Base-by-base conservation (phyloP, 1,284 basidiomycete genomes). In the Binderoboletus segoi region DNA sequence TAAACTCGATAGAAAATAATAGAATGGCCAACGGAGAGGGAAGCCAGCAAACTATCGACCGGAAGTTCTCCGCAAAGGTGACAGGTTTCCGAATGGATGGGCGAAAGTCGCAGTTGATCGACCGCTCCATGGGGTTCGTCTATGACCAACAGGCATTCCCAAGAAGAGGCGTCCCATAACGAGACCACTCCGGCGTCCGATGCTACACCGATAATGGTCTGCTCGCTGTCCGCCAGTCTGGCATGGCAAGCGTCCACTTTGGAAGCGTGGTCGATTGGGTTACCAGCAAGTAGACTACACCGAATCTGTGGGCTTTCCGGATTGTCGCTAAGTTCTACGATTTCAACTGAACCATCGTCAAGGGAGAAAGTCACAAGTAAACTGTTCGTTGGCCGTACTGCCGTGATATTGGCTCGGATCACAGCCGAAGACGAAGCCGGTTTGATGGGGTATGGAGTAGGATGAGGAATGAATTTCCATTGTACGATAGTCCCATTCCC, bases 141-240 rank as follows among this genome's bases (percentile, higher is more conserved):
- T 26, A 89, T 67, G 42, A 84, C 73, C 54, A 78, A 74, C 33
- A 92, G 79, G 59, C 83, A 83, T 54, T 86, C 83, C 6, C 81
- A 79, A 5, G 82, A 83, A 8, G 73, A 63, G 8, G 76, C 80
- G 64, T 91, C 86, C 88, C 87, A 91, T 15, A 93, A 66, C 0
- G 86, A 85, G 24, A 94, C 77, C 11, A 83, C 75, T 4, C 90
- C 91, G 0, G 82, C 79, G 42, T 83, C 79, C 1, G 88, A 86
- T 10, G 84, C 84, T 16, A 83, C 79, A 30, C 78, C 83, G 18
- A 92, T 68, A 61, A 92, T 76, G 18, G 83, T 68, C 21, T 78
- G 79, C 20, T 70, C 72, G 46, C 71, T 73, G 3, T 81, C 82
- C 40, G 78, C 80, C 43, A 88, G 67, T 51, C 81, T 77, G 46